Evolutionary conservation across 352 stramenopile species (phyloP), one percentile per base, ranked within the genome.

Genomic region (Phytopythium cucurbitacearum): DNA sequence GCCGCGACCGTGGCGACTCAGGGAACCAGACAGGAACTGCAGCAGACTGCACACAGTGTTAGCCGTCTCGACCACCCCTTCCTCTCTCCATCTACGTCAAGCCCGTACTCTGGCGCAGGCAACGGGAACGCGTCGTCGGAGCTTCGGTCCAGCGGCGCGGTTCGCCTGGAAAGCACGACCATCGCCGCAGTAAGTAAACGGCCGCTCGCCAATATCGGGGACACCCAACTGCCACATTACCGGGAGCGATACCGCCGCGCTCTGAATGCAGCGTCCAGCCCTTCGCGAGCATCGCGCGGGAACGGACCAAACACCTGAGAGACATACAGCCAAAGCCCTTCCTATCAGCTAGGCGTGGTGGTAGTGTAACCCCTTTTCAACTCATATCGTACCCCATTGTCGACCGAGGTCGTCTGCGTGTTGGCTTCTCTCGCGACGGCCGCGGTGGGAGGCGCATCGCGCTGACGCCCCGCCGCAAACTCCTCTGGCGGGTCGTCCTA

Each of bases 401-500:
- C 51, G 33, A 5, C 12, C 7, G 37, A 15, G 37, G 21, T 10
- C 6, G 56, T 68, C 42, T 71, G 64, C 9, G 60, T 60, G 34
- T 62, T 55, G 53, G 51, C 59, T 15, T 40, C 16, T 11, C 69
- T 60, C 6, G 43, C 33, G 21, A 44, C 45, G 40, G 40, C 43
- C 35, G 46, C 10, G 11, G 36, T 38, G 2, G 45, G 2, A 15
- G 40, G 40, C 35, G 37, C 6, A 6, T 15, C 32, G 15, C 4
- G 40, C 54, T 47, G 48, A 55, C 54, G 51, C 41, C 60, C 67
- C 12, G 59, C 51, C 13, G 69, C 51, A 53, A 91, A 91, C 42
- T 69, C 53, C 50, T 91, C 69, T 5, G 80, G 80, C 39, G 69
- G 73, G 55, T 91, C 80, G 42, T 91, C 80, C 80, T 90, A 62